A percentile compares a stretch with the other conserved stretches of the same genome.
Conservation (phyloP, 805 yeast species). For the Candida lessepsii region DNA sequence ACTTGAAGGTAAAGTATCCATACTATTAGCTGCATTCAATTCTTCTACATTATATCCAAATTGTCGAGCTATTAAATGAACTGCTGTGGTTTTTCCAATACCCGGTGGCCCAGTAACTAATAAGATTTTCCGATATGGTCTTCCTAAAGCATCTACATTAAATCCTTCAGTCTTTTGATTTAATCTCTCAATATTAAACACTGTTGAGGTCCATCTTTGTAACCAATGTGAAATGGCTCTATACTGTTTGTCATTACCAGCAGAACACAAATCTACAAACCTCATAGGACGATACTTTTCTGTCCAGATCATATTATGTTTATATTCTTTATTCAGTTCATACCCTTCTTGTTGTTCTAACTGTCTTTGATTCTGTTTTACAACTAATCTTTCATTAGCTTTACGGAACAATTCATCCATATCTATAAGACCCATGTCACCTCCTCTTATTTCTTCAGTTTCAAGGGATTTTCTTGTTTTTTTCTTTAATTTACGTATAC, state of each 20-base stretch:
- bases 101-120: constrained; percentile 93
- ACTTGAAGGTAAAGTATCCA: constrained; percentile 30
- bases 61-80: constrained; percentile 79
- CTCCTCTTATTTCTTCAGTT: constrained; percentile 4
- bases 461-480: constrained; percentile 4
- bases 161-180: constrained; percentile 1
- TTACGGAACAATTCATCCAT: constrained; percentile 22
- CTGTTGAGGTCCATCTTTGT: constrained; percentile 35
- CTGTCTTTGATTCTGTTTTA: constrained; percentile 17
- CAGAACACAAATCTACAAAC: constrained; percentile 39
- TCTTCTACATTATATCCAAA: constrained; percentile 80
- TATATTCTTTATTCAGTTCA: not conserved
- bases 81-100: constrained; percentile 85
- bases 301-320: constrained; percentile 28
- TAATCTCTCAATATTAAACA: constrained; percentile 23
- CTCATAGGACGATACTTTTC: constrained; percentile 39
- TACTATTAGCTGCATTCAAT: constrained; percentile 66
- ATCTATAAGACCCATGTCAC: constrained; percentile 16
- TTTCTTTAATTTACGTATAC: constrained; percentile 15
- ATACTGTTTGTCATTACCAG: constrained; percentile 45
- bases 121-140: constrained; percentile 55
- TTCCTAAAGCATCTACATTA: constrained; percentile 28
- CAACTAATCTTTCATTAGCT: constrained; percentile 18
- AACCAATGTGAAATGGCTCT: constrained; percentile 41
- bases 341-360: constrained; percentile 3